phyloP scores from a whole-genome alignment of 1,284 basidiomycete species.

The Irpex rosettiformis region DNA sequence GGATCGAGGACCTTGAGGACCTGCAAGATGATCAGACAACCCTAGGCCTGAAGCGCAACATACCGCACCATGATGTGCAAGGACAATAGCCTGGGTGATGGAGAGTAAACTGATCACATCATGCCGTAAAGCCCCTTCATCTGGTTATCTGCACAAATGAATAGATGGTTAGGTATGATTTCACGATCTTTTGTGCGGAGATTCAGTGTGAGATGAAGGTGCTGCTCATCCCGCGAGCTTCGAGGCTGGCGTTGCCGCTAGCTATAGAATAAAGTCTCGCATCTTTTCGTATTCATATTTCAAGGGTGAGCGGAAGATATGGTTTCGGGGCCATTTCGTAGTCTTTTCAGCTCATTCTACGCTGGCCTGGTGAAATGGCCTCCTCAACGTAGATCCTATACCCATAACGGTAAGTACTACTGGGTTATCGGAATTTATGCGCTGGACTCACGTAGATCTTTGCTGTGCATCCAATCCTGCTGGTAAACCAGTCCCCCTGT shows the following conservation, averaged over 20 bases:
- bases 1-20: no score
- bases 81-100: not conserved
- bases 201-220: not conserved
- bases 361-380: no score
- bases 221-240: no score
- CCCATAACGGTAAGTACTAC: not conserved
- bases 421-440: not conserved
- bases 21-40: no score
- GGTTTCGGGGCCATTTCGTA: not conserved
- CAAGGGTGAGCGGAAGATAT: not conserved
- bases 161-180: not conserved
- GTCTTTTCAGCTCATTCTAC: not conserved
- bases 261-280: not conserved
- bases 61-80: not conserved
- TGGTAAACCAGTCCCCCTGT: not conserved
- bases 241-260: no score
- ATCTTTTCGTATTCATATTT: not conserved
- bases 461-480: not conserved
- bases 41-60: not conserved
- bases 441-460: not conserved
- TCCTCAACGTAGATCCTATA: no score
- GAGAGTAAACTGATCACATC: not conserved
- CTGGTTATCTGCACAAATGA: not conserved
- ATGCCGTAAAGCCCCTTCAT: not conserved
- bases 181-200: not conserved